These are phyloP conservation scores for Avena sativa DNA, from an alignment of 176 grass and related monocot genomes.

Conservation along the genomic window DNA sequence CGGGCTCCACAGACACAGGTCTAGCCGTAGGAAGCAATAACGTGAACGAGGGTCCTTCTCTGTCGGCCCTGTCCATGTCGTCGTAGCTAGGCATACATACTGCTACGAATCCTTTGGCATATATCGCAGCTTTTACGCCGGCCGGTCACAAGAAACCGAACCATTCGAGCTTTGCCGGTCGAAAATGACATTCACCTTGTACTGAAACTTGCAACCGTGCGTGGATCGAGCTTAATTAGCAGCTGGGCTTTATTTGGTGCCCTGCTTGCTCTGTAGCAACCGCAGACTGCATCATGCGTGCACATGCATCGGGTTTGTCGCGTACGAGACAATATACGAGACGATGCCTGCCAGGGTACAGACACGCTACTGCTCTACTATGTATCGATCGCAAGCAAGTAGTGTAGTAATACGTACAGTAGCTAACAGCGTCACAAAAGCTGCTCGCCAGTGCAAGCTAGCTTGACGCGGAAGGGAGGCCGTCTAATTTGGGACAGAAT, in stretches of 20 bases:
- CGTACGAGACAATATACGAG: constrained; percentile 6
- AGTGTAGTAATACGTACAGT: neutral
- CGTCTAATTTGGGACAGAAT: too few relatives aligned
- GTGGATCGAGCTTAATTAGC: neutral
- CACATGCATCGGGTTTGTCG: constrained; percentile 25
- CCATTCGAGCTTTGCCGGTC: neutral
- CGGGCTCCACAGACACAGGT: neutral
- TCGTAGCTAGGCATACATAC: neutral
- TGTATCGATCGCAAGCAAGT: neutral
- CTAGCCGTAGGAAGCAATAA: neutral
- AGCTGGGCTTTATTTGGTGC: neutral
- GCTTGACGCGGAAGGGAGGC: constrained; percentile 1
- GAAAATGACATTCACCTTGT: neutral
- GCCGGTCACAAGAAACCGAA: neutral
- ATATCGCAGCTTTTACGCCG: neutral
- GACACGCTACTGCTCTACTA: neutral
- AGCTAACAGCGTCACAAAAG: neutral
- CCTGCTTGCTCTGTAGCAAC: neutral
- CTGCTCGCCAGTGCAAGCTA: neutral
- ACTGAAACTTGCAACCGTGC: neutral
- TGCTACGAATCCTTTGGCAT: neutral
- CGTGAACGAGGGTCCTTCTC: neutral
- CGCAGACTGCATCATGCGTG: neutral
- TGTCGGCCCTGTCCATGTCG: neutral
- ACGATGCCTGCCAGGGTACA: constrained; percentile 34